Conservation (phyloP, 1,284 basidiomycete species). For the Gymnopus androsaceus region DNA sequence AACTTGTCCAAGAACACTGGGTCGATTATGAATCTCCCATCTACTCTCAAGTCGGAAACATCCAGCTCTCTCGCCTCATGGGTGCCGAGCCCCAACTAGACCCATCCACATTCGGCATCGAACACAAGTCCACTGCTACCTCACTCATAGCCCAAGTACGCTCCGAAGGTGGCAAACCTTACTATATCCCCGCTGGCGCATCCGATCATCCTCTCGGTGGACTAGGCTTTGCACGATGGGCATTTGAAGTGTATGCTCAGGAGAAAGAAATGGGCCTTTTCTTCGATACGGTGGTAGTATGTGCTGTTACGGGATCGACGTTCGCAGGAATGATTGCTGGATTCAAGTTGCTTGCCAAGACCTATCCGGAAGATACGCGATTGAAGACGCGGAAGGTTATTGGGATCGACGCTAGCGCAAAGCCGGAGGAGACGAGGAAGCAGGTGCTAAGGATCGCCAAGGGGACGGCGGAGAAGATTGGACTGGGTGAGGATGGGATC, state of each 20-base stretch:
- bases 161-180: conserved; percentile 26
- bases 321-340: conserved; percentile 30
- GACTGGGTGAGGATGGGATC: conserved; percentile 22
- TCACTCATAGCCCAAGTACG: conserved; percentile 22
- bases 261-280: conserved; percentile 26
- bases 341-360: conserved; percentile 24
- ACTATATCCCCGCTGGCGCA: conserved; percentile 30
- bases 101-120: conserved; percentile 27
- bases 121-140: conserved; percentile 26
- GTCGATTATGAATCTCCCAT: conserved; percentile 25
- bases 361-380: conserved; percentile 13
- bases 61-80: conserved; percentile 29
- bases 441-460: conserved; percentile 26
- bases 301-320: conserved; percentile 27
- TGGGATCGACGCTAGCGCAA: conserved; percentile 28
- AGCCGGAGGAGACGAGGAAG: conserved; percentile 24
- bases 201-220: conserved; percentile 29
- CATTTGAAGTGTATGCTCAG: conserved; percentile 27
- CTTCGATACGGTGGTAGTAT: conserved; percentile 29
- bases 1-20: conserved; percentile 30
- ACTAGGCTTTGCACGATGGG: conserved; percentile 28
- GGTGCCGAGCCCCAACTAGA: conserved; percentile 27
- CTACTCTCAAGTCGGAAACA: conserved; percentile 28
- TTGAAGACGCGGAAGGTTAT: conserved; percentile 19
- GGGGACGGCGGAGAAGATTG: conserved; percentile 25